phyloP scores from a whole-genome alignment of 768 basidiomycete genomes.

The Leucosporidium yakuticum region DNA sequence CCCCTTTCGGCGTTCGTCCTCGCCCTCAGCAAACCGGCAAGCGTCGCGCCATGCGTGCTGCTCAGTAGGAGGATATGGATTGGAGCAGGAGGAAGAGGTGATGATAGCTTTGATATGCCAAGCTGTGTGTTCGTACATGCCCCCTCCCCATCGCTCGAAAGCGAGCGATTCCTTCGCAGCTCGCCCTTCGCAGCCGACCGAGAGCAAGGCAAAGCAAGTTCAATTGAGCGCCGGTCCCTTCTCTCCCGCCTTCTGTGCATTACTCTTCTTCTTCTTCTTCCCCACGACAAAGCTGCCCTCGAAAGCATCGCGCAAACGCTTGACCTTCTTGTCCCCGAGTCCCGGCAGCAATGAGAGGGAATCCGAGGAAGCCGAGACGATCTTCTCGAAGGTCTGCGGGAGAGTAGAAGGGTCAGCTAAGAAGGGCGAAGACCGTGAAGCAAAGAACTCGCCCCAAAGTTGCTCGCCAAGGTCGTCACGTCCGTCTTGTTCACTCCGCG shows the following conservation, averaged over 20 bases:
- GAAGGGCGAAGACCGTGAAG: not conserved
- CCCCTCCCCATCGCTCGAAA: not conserved
- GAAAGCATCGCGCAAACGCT: not conserved
- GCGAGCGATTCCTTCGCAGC: not conserved
- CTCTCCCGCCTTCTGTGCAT: slow-evolving; percentile 57
- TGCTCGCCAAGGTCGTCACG: slow-evolving; percentile 79
- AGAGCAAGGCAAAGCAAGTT: not conserved
- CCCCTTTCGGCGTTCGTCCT: too few species aligned
- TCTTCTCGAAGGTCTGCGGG: slow-evolving; percentile 73
- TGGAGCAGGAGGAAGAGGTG: not conserved
- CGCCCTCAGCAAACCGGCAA: not conserved
- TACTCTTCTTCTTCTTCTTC: slow-evolving; percentile 1
- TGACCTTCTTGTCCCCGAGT: slow-evolving; percentile 45
- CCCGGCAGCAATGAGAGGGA: slow-evolving; percentile 80
- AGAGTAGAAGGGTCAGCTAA: not conserved
- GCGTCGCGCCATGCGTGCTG: not conserved
- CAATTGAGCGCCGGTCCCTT: slow-evolving; percentile 1
- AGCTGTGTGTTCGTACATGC: not conserved
- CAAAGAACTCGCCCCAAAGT: slow-evolving; percentile 68
- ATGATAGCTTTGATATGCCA: not conserved
- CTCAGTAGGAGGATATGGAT: not conserved
- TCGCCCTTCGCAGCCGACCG: not conserved
- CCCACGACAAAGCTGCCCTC: not conserved
- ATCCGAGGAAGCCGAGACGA: slow-evolving; percentile 65
- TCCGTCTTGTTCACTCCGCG: slow-evolving; percentile 97